Conservation (phyloP, 176 grass and related monocot genomes). For the Avena insularis region DNA sequence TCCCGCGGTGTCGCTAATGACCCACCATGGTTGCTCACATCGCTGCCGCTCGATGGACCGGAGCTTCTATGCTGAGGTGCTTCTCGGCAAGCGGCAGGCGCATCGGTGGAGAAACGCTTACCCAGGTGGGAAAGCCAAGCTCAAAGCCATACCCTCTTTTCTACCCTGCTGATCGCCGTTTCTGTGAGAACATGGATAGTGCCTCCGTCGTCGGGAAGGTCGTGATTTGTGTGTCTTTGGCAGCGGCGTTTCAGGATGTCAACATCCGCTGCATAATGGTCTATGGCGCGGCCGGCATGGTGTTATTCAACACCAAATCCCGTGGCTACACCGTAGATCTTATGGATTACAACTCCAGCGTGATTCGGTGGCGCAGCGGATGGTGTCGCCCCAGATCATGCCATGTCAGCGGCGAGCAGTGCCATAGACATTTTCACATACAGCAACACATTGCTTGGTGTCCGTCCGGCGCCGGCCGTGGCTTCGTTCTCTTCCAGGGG, state of each 20-base stretch:
- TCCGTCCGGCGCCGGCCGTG: slow-evolving; percentile 21
- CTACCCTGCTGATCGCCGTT: neutral
- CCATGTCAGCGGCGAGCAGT: neutral
- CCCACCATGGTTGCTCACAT: slow-evolving; percentile 72
- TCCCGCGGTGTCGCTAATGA: slow-evolving; percentile 14
- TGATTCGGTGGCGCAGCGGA: slow-evolving; percentile 12
- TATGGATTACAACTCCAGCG: slow-evolving; percentile 14
- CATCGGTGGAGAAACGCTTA: slow-evolving; percentile 16
- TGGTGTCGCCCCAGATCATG: neutral
- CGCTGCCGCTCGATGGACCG: slow-evolving; percentile 44
- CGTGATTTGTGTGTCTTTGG: neutral
- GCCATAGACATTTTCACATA: neutral
- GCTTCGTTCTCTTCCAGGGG: slow-evolving; percentile 60
- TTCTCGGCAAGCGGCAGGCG: neutral
- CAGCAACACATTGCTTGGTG: slow-evolving; percentile 26
- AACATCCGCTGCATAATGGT: neutral
- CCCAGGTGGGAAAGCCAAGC: neutral
- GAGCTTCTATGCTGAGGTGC: slow-evolving; percentile 17
- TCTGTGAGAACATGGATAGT: neutral
- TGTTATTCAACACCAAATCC: neutral
- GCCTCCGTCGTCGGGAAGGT: neutral
- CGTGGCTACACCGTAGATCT: slow-evolving; percentile 7
- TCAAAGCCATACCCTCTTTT: slow-evolving; percentile 5
- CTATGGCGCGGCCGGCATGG: slow-evolving; percentile 1
- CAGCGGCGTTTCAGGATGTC: neutral